A percentile compares a stretch with the other conserved stretches of the same genome.
Conservation (phyloP, 441 rosid genomes). For the Pelargonium citronellum region DNA sequence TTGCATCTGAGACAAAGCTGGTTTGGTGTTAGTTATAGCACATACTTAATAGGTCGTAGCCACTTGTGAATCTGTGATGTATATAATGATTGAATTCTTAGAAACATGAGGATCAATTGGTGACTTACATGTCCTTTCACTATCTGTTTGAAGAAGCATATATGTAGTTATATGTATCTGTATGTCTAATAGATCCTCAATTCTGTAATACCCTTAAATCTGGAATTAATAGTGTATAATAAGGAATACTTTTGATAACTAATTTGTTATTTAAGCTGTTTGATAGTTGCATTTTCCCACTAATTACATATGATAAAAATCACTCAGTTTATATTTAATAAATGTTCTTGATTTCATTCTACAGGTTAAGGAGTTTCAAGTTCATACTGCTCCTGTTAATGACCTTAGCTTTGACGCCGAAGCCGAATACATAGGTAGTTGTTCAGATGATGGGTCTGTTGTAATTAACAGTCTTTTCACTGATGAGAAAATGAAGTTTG, state of each 20-base stretch:
- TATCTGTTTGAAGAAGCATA: not conserved
- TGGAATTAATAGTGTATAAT: not conserved
- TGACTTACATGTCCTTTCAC: not conserved
- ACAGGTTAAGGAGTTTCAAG: slow-evolving; percentile 76
- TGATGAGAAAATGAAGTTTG: slow-evolving; percentile 83
- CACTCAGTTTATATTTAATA: slow-evolving; percentile 15
- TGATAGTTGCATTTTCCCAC: not conserved
- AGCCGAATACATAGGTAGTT: slow-evolving; percentile 93
- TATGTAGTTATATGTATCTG: not conserved
- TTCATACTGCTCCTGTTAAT: slow-evolving; percentile 85
- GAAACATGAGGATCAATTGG: not conserved
- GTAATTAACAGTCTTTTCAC: slow-evolving; percentile 87
- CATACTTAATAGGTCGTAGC: not conserved
- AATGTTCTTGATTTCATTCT: slow-evolving; percentile 16
- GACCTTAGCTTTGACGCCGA: slow-evolving; percentile 87
- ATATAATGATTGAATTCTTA: not conserved
- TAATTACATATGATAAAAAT: not conserved
- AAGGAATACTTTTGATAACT: not conserved
- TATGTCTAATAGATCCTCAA: not conserved
- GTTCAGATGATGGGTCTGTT: slow-evolving; percentile 97
- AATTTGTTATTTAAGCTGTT: not conserved
- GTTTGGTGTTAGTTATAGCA: not conserved
- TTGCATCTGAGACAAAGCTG: not conserved
- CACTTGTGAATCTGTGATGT: not conserved
- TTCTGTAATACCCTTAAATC: not conserved